Evolutionary conservation across 441 rosid genomes (phyloP).

Genomic region (Jatropha multifida): DNA sequence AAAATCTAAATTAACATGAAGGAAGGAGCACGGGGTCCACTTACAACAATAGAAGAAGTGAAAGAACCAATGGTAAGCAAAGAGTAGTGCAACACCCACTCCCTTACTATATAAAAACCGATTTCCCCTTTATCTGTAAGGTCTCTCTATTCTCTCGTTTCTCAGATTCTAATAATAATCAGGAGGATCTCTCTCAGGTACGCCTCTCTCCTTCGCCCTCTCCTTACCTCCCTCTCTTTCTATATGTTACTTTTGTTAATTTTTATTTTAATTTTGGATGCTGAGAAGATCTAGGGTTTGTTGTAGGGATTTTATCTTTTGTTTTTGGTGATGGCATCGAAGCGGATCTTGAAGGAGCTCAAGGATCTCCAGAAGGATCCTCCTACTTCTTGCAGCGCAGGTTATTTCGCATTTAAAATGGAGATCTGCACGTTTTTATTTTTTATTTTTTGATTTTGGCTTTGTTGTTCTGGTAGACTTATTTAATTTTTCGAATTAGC

Average conservation of each 20-base stretch:
- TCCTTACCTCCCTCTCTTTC: background rate
- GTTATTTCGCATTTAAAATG: conserved; percentile 32
- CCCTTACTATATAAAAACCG: background rate
- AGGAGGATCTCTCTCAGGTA: conserved; percentile 54
- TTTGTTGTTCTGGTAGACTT: conserved; percentile 2
- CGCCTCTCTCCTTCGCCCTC: background rate
- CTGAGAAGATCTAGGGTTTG: conserved; percentile 40
- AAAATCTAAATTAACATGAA: background rate
- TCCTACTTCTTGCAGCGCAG: conserved; percentile 92
- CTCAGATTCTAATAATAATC: conserved; percentile 16
- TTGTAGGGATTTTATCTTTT: conserved; percentile 17
- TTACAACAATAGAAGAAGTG: background rate
- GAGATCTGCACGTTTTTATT: conserved; percentile 17
- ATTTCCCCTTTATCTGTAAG: background rate
- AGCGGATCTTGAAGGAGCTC: conserved; percentile 86
- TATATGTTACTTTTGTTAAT: background rate
- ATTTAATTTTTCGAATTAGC: background rate
- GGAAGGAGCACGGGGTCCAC: background rate
- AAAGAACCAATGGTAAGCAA: conserved; percentile 5
- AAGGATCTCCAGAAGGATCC: conserved; percentile 90
- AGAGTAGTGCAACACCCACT: background rate
- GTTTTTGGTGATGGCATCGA: conserved; percentile 63
- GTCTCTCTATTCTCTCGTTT: background rate
- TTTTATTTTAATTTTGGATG: conserved; percentile 5
- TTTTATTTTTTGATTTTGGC: background rate